Conservation (phyloP, 768 basidiomycete genomes). For the Termitomyces sp. region DNA sequence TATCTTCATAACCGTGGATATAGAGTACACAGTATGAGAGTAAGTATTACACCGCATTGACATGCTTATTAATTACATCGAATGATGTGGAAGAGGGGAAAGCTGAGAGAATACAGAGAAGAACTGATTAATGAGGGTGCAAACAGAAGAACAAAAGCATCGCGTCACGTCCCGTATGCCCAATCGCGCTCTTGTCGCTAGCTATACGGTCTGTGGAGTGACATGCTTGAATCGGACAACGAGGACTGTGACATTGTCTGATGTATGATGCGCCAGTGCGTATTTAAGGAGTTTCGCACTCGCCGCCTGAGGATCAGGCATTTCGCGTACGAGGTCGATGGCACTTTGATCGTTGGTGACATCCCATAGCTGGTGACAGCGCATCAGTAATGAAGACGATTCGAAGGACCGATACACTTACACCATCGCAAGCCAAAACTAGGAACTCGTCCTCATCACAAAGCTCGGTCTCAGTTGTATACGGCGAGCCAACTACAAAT, state of each 20-base stretch:
- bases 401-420: slow-evolving; percentile 35
- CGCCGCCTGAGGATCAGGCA: slow-evolving; percentile 78
- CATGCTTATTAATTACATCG: not conserved
- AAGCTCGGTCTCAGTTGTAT: slow-evolving; percentile 95
- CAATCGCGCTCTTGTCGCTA: not conserved
- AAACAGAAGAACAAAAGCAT: not conserved
- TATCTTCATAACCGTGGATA: slow-evolving; percentile 1
- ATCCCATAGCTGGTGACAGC: slow-evolving; percentile 80
- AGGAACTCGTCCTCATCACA: slow-evolving; percentile 91
- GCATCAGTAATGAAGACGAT: slow-evolving; percentile 6
- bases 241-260: slow-evolving; percentile 91
- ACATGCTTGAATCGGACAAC: slow-evolving; percentile 75
- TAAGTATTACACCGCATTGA: not conserved
- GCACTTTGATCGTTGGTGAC: slow-evolving; percentile 89
- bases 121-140: not conserved
- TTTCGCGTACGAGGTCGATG: slow-evolving; percentile 73
- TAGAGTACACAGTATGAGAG: slow-evolving; percentile 2
- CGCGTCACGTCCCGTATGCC: not conserved
- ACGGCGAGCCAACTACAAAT: slow-evolving; percentile 96
- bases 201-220: slow-evolving; percentile 16
- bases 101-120: not conserved
- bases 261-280: slow-evolving; percentile 84
- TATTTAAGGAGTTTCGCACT: slow-evolving; percentile 71
- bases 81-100: not conserved
- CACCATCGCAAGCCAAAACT: slow-evolving; percentile 96